A percentile compares a stretch with the other conserved stretches of the same genome.
Evolutionary conservation across 2,329 filamentous ascomycete genomes (phyloP).

Genomic region (Trichoderma koningiopsis): DNA sequence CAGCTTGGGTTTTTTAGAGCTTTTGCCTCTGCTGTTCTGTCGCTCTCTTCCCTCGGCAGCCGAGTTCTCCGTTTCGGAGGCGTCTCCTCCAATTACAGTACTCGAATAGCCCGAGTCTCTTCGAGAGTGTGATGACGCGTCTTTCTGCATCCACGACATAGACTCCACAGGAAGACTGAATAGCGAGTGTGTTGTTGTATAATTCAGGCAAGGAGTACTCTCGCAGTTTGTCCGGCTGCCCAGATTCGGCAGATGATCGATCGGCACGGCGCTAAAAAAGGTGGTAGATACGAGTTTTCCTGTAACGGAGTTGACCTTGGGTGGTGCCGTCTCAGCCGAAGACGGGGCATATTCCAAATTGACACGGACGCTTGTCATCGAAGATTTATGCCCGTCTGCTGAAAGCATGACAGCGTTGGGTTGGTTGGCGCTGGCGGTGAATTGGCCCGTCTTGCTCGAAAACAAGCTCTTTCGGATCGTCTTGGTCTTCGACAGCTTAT

Average conservation of each 20-base stretch:
- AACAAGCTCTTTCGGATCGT: slow-evolving; percentile 56
- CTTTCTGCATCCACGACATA: slow-evolving; percentile 46
- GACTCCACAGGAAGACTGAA: slow-evolving; percentile 41
- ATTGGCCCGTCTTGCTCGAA: slow-evolving; percentile 52
- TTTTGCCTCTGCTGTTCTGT: slow-evolving; percentile 30
- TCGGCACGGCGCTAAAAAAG: slow-evolving; percentile 52
- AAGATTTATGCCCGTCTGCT: slow-evolving; percentile 50
- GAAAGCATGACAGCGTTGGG: slow-evolving; percentile 53
- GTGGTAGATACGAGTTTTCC: slow-evolving; percentile 56
- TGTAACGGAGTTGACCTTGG: slow-evolving; percentile 51
- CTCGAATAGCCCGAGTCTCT: slow-evolving; percentile 59
- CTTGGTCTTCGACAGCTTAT: slow-evolving; percentile 55
- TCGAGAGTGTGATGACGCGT: slow-evolving; percentile 40
- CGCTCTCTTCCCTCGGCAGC: slow-evolving; percentile 29
- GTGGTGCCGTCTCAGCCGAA: slow-evolving; percentile 47
- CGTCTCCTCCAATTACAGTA: slow-evolving; percentile 41
- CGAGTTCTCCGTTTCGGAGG: slow-evolving; percentile 43
- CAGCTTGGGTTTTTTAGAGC: slow-evolving; percentile 32
- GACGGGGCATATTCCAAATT: slow-evolving; percentile 52
- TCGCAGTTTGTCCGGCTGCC: slow-evolving; percentile 47
- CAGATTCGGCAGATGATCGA: slow-evolving; percentile 53
- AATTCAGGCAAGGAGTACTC: slow-evolving; percentile 48
- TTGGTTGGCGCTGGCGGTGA: slow-evolving; percentile 50
- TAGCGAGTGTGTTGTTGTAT: slow-evolving; percentile 49
- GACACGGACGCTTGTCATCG: slow-evolving; percentile 47